Evolutionary conservation across 2,329 filamentous ascomycete genomes (phyloP).

Genomic region (Periconia sp.): DNA sequence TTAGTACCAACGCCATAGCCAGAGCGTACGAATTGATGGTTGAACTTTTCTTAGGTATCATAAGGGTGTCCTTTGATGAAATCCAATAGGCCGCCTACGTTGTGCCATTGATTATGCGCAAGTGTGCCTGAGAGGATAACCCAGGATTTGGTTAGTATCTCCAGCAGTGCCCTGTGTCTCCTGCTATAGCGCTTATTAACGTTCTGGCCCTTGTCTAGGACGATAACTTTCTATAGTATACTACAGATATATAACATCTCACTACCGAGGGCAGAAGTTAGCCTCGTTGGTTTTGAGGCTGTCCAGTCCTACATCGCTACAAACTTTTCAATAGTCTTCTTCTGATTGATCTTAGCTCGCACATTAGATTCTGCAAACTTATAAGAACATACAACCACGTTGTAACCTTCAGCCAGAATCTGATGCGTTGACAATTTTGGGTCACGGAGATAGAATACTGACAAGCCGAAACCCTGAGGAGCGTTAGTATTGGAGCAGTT

Average conservation of each 20-base stretch:
- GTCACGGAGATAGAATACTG: not conserved
- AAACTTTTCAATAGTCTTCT: no score
- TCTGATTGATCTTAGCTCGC: not conserved
- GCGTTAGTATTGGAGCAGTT: not conserved
- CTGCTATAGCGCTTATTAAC: not conserved
- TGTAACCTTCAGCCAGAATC: not conserved
- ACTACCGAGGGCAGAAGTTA: not conserved
- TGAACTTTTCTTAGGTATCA: not conserved
- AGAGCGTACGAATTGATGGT: not conserved
- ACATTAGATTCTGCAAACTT: not conserved
- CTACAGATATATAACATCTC: not conserved
- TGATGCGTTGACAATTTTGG: not conserved
- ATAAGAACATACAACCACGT: not conserved
- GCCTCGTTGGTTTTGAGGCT: not conserved
- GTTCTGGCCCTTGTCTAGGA: not conserved
- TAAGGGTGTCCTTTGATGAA: not conserved
- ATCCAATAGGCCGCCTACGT: not conserved
- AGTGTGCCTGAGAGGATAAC: no score
- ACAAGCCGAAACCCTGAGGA: not conserved
- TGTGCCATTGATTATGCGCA: not conserved
- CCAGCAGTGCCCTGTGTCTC: not conserved
- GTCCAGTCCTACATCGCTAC: no score
- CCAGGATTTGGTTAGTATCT: not conserved
- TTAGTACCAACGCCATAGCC: not conserved
- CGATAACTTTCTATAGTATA: not conserved